Evolutionary conservation across 148 eudicot species (phyloP), one percentile per base, ranked within the genome.

Genomic region (Nyssa sinensis): DNA sequence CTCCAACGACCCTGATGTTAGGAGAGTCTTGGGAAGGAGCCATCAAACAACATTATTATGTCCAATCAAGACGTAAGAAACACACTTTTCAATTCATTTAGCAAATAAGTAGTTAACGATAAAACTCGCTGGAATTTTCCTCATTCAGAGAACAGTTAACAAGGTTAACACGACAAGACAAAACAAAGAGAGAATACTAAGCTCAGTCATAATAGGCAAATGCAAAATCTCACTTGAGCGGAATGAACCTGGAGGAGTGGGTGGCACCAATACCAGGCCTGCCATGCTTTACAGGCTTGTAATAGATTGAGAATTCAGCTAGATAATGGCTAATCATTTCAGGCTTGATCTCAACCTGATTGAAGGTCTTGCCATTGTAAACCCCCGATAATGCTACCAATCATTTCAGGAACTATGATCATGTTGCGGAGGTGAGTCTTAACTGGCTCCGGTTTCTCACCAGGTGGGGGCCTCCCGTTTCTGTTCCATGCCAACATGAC

Each of bases 211-310:
- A 11, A 44, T 13, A 44, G 19, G 2, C 66, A 0, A 62, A 14
- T 21, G n/a, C 66, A 31, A 62, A 30, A 31, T 64, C 35, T 86
- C 84, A 88, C 82, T 91, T 91, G 2, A 89, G 88, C 66, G 93
- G 91, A 80, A 91, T 89, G 76, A 91, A 91, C 90, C 97, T 87
- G 1, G 97, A 91, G 34, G 97, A 91, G 82, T 86, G 97, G 74
- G 93, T 89, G 41, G 97, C 97, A 91, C 91, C 97, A 69, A 91
- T 87, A 86, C 91, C 91, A 21, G 97, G 97, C 55, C 97, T 83
- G n/a, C 94, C 90, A 47, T 86, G 92, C 88, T 86, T 90, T 39
- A 90, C 92, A 7, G 94, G 97, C 86, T 92, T 90, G 92, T 88
- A 89, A 12, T 86, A 83, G 64, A 89, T 92, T 23, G 94, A 89